Conservation (phyloP, 2,329 filamentous ascomycete genomes). For the Myriosclerotinia duriaeana region DNA sequence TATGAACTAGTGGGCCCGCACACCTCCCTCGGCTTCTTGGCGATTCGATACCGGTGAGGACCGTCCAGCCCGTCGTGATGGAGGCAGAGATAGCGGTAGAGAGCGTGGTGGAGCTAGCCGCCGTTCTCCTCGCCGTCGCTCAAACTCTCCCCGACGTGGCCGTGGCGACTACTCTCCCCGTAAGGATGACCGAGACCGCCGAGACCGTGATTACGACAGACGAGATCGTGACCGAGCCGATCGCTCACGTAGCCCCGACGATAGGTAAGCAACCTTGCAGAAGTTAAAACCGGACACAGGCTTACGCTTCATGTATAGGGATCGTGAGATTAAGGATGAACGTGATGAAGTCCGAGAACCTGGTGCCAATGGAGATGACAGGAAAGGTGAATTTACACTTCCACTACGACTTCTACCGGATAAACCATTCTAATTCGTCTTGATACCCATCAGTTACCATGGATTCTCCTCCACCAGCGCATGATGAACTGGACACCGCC, state of each 20-base stretch:
- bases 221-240: conserved; percentile 60
- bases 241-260: conserved; percentile 68
- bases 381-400: conserved; percentile 67
- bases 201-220: conserved; percentile 74
- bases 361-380: conserved; percentile 79
- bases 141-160: conserved; percentile 74
- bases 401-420: conserved; percentile 26
- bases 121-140: conserved; percentile 67
- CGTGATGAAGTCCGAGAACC: conserved; percentile 74
- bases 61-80: conserved; percentile 54
- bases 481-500: conserved; percentile 94
- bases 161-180: conserved; percentile 78
- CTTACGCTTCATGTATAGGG: conserved; percentile 37
- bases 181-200: conserved; percentile 82
- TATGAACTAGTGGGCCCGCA: conserved; percentile 83
- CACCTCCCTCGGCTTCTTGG: conserved; percentile 96
- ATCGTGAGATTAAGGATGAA: conserved; percentile 54
- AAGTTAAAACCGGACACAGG: neutral
- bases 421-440: conserved; percentile 33
- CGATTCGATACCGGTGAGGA: conserved; percentile 91
- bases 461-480: conserved; percentile 77
- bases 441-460: conserved; percentile 49
- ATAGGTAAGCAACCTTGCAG: conserved; percentile 47
- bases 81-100: conserved; percentile 36
- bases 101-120: conserved; percentile 43